These are phyloP conservation scores for Brassica rapa DNA, from an alignment of 345 rosid species.

Conservation along the genomic window DNA sequence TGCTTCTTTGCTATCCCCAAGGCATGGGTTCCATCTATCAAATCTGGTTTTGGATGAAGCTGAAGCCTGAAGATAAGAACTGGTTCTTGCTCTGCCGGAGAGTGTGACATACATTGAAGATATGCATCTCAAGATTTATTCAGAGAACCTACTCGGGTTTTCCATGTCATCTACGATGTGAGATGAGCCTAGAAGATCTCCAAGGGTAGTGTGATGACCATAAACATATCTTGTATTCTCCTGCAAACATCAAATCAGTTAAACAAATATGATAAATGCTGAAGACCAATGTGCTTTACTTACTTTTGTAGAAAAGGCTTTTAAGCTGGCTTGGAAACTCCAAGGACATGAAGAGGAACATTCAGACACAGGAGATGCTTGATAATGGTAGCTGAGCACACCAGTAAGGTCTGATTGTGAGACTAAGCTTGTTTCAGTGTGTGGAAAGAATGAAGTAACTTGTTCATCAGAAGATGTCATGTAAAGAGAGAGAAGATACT, in stretches of 20 bases:
- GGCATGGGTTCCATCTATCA: slow-evolving; percentile 35
- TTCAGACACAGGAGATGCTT: slow-evolving; percentile 50
- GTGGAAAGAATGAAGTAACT: slow-evolving; percentile 32
- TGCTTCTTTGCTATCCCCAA: slow-evolving; percentile 43
- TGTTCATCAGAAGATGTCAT: slow-evolving; percentile 67
- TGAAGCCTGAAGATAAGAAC: slow-evolving; percentile 40
- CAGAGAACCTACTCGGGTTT: slow-evolving; percentile 70
- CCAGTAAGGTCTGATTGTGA: slow-evolving; percentile 31
- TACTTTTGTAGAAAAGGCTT: slow-evolving; percentile 52
- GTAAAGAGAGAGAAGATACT: slow-evolving; percentile 68
- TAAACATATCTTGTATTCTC: slow-evolving; percentile 45
- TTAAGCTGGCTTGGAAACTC: slow-evolving; percentile 45
- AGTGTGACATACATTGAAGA: slow-evolving; percentile 75
- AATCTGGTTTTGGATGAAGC: slow-evolving; percentile 49
- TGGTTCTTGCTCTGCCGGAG: slow-evolving; percentile 40
- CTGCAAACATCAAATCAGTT: slow-evolving; percentile 34
- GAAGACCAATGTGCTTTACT: neutral
- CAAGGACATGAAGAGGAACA: slow-evolving; percentile 42
- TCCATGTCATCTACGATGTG: slow-evolving; percentile 30
- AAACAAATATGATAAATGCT: neutral
- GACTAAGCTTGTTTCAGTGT: slow-evolving; percentile 20
- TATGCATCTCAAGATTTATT: slow-evolving; percentile 76
- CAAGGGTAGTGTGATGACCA: slow-evolving; percentile 66
- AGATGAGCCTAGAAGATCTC: slow-evolving; percentile 66
- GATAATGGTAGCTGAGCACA: slow-evolving; percentile 39